These are phyloP conservation scores for Scheffersomyces coipomensis DNA, from an alignment of 805 yeast species.

Conservation along the genomic window DNA sequence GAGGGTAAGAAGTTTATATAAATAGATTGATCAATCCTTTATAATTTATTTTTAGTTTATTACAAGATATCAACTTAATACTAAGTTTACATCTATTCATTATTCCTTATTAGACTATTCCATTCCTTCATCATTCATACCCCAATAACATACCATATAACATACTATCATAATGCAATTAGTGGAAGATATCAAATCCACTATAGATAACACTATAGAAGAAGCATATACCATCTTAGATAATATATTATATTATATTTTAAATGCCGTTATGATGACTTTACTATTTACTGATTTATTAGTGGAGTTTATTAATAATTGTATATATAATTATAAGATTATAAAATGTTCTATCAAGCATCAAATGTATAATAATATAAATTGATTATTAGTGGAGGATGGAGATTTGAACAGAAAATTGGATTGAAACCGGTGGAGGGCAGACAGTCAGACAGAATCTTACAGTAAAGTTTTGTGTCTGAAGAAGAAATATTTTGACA, in stretches of 20 bases:
- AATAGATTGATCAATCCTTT: too few relatives aligned
- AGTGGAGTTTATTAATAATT: conserved; percentile 5
- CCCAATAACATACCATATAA: too few relatives aligned
- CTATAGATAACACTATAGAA: neutral
- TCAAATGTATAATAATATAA: conserved; percentile 10
- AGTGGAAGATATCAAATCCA: neutral
- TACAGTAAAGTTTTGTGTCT: neutral
- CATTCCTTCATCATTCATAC: too few relatives aligned
- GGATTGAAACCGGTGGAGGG: neutral
- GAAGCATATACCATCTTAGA: conserved; percentile 1
- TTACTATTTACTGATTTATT: conserved; percentile 5
- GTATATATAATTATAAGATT: conserved; percentile 9
- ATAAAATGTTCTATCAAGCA: conserved; percentile 7
- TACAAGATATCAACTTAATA: too few relatives aligned
- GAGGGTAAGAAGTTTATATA: too few relatives aligned
- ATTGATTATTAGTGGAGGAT: neutral
- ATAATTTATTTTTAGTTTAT: too few relatives aligned
- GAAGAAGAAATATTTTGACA: neutral
- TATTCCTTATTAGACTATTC: too few relatives aligned
- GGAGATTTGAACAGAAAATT: too few relatives aligned
- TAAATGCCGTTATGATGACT: conserved; percentile 5
- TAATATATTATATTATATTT: conserved; percentile 2
- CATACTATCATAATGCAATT: neutral
- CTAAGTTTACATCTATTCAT: too few relatives aligned
- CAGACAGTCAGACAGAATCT: neutral